Evolutionary conservation across 176 grass and related monocot species (phyloP).

Genomic region (Zea luxurians): DNA sequence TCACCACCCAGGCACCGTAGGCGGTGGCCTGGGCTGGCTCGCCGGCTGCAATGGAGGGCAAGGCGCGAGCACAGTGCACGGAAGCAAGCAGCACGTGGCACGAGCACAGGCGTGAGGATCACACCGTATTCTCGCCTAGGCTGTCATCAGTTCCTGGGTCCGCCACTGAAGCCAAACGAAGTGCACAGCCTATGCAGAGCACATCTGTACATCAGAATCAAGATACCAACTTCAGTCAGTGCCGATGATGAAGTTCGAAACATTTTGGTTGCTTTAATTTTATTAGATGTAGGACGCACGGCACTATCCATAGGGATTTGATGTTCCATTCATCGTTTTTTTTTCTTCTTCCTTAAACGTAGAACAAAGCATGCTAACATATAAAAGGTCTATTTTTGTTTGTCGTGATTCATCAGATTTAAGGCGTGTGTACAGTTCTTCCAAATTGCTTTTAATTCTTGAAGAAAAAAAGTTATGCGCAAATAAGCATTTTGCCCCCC

Average conservation of each 20-base stretch:
- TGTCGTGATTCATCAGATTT: neutral
- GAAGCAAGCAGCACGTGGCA: too few relatives aligned
- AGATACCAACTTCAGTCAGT: neutral
- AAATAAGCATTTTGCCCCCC: too few relatives aligned
- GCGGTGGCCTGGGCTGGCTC: too few relatives aligned
- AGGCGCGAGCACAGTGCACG: too few relatives aligned
- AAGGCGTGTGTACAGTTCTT: neutral
- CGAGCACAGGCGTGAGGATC: too few relatives aligned
- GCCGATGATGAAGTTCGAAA: neutral
- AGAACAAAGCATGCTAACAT: too few relatives aligned
- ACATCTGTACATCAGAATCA: neutral
- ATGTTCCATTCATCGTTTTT: neutral
- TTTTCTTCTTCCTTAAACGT: neutral
- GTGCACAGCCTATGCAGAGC: neutral
- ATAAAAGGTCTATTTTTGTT: neutral
- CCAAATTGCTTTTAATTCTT: neutral
- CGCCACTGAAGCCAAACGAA: neutral
- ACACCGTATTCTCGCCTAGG: too few relatives aligned
- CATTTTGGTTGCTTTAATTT: neutral
- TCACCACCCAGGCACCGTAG: too few relatives aligned
- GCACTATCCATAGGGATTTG: neutral
- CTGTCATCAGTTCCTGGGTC: too few relatives aligned
- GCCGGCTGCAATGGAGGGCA: too few relatives aligned
- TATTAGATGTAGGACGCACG: neutral
- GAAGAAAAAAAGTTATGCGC: neutral